Base-by-base conservation (phyloP, 352 stramenopile genomes). In the Saprolegnia parasitica region DNA sequence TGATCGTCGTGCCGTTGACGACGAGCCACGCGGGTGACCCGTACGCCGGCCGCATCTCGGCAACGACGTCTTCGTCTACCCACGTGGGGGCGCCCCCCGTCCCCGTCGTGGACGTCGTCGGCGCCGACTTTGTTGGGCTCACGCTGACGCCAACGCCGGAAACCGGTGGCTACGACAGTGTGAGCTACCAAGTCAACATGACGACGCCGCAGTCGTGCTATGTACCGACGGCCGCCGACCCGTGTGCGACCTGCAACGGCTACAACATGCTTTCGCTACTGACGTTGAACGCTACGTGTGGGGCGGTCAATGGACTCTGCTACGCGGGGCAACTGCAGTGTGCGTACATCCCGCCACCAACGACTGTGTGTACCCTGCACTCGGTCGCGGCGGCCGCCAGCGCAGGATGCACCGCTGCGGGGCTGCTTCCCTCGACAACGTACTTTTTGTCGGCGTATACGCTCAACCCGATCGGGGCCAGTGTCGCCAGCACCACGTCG, bases 1-100 rank as follows among this genome's bases (percentile, higher is more conserved):
- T 67, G 9, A 26, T 55, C 24, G 40, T 67, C n/a, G 42, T 46
- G 9, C 29, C 46, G 13, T 8, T 67, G 32, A 67, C 61, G 11
- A 21, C 42, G 16, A 29, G 29, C 21, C 16, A n/a, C 1, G 16
- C 20, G 24, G 46, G 61, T 16, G 42, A 37, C 24, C 61, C 61
- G 39, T 67, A 67, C 21, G 23, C 32, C n/a, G 46, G 24, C 39
- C 32, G 6, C 5, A 11, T 46, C 20, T 21, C 10, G 13, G 37
- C 24, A 4, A 56, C 40, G 5, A 67, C 61, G 2, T 3, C 5
- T 10, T 4, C 29, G 26, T 5, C 13, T 35, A 20, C 58, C 10
- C 35, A 23, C 1, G 15, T 54, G 40, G 40, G 5, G 35, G 10
- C 40, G 45, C 11, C 52, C 11, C 52, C 52, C 11, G 13, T n/a